phyloP scores from a whole-genome alignment of 1,284 basidiomycete species.

The Pascua sp. region DNA sequence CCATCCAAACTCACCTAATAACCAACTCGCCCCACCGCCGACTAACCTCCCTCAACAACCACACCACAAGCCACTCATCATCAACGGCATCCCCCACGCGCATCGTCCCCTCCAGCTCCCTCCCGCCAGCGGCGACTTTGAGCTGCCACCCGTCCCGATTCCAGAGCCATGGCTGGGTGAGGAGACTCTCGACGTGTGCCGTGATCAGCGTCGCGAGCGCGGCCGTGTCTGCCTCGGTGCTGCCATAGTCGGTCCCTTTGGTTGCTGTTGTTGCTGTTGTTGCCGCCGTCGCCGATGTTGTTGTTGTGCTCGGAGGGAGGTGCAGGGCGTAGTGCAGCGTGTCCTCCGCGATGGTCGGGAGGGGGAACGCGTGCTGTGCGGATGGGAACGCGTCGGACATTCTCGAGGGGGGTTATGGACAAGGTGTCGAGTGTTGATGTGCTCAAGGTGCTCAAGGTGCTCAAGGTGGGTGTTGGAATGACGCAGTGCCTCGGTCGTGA shows the following conservation, averaged over 20 bases:
- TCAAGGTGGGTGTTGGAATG: not conserved
- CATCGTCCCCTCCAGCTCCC: conserved; percentile 66
- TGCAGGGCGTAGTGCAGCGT: conserved; percentile 72
- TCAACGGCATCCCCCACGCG: conserved; percentile 89
- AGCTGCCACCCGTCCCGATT: conserved; percentile 83
- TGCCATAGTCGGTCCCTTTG: conserved; percentile 27
- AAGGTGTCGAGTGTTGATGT: not conserved
- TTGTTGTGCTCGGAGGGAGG: conserved; percentile 51
- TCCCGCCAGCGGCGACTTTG: conserved; percentile 56
- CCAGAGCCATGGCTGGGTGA: conserved; percentile 70
- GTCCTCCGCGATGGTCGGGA: conserved; percentile 70
- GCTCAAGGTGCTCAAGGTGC: not conserved
- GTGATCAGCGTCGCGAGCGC: conserved; percentile 68
- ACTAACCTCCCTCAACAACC: conserved; percentile 74
- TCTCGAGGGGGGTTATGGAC: conserved; percentile 7
- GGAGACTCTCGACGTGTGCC: conserved; percentile 57
- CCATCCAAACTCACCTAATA: conserved; percentile 51
- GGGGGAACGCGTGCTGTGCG: conserved; percentile 33
- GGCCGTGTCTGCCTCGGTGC: conserved; percentile 57
- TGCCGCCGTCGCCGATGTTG: conserved; percentile 35
- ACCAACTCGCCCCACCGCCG: conserved; percentile 71
- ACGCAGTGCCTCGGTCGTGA: not conserved
- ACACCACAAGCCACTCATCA: conserved; percentile 92
- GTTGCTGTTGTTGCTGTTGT: conserved; percentile 29
- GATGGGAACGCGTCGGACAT: conserved; percentile 46